These are phyloP conservation scores for Coemansia pectinata DNA, from an alignment of 192 early-diverging fungal species.

Conservation along the genomic window DNA sequence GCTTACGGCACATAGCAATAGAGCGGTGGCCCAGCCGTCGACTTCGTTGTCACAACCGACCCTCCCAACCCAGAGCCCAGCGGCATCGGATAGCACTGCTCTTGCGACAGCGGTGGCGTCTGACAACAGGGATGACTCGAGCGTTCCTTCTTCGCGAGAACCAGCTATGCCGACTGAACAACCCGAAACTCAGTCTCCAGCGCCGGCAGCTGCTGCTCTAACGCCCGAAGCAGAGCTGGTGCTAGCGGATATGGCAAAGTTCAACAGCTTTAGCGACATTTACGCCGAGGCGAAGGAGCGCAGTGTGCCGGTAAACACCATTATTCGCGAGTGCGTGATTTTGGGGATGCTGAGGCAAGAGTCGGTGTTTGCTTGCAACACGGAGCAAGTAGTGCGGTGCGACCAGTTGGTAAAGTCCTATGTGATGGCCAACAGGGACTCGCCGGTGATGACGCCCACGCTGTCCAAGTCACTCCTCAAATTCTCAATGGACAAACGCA, in stretches of 20 bases:
- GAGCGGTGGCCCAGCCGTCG: neutral
- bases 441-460: neutral
- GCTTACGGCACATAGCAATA: constrained; percentile 12
- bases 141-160: neutral
- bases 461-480: constrained; percentile 4
- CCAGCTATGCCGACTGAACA: neutral
- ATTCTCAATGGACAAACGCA: constrained; percentile 34
- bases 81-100: neutral
- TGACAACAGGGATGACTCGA: neutral
- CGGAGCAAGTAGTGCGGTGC: neutral
- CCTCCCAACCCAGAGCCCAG: neutral
- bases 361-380: constrained; percentile 3
- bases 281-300: constrained; percentile 17
- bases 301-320: neutral
- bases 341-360: constrained; percentile 28
- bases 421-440: neutral
- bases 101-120: neutral
- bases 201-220: neutral
- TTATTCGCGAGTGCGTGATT: constrained; percentile 34
- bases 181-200: neutral
- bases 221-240: neutral
- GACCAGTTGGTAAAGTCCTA: constrained; percentile 9
- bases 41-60: neutral
- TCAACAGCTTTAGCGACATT: constrained; percentile 16
- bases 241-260: neutral